Base-by-base conservation (phyloP, 331 rosid genomes). In the Erythrophleum ivorense region DNA sequence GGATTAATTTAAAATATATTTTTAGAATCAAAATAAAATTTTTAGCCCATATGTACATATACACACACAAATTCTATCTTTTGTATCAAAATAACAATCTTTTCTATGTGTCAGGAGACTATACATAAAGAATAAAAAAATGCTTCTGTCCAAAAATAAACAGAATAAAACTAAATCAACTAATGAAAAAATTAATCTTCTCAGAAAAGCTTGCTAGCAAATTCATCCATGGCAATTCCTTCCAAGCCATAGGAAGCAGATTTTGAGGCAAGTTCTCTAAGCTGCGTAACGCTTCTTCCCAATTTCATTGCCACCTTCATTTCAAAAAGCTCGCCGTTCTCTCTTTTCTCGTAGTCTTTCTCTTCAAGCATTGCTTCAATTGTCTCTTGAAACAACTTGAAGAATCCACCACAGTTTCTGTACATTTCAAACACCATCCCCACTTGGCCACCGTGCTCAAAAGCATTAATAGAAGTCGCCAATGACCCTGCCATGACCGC, bases 401-500 rank as follows among this genome's bases (percentile, higher is more conserved):
- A 91, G 78, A 84, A 82, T 1, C 91, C 94, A 0, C 78, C 91
- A 10, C 75, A 64, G 78, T 86, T 78, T 46, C 92, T 85, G 6
- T 88, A 87, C 91, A 91, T 68, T n/a, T 68, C 92, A 9, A 88
- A 67, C 81, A 91, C 92, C 94, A 86, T 89, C 16, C 94, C 94
- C 2, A 91, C 77, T 78, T 91, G 94, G 2, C 50, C 89, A 6
- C 94, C 94, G 21, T 91, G 94, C 62, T 91, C 88, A 2, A 91
- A 82, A 0, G 87, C 63, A 66, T 84, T 88, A 5, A 84, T 85
- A 5, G 73, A 82, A 2, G 69, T 55, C 0, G 88, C 91, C 75
- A 89, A 78, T 24, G 89, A 83, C 49, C 92, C 92, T 2, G 73
- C 76, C 4, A 62, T 66, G 68, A 78, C 83, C 1, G 70, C 89